Conservation (phyloP, 2,329 filamentous ascomycete genomes). For the Cordyceps pruinosa region DNA sequence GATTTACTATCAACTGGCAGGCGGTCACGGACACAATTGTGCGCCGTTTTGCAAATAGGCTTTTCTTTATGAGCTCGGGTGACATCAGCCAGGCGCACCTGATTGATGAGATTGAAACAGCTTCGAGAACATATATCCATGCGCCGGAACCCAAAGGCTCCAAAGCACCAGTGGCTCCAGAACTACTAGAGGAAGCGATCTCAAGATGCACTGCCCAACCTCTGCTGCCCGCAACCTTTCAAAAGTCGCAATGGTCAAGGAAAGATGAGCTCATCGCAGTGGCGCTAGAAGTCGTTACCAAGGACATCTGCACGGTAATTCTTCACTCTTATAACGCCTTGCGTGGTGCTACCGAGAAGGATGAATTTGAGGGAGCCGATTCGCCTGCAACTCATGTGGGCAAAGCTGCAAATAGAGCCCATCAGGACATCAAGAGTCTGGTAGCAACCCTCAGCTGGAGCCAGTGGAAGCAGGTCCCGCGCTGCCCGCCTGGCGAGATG, state of each 20-base stretch:
- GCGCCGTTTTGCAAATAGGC: conserved; percentile 49
- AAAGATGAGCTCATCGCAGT: conserved; percentile 13
- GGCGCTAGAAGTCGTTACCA: conserved; percentile 5
- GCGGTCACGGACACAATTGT: conserved; percentile 58
- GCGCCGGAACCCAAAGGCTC: conserved; percentile 19
- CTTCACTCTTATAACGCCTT: conserved; percentile 10
- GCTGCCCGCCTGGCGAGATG: conserved; percentile 47
- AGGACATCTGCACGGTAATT: conserved; percentile 12
- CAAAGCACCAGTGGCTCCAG: conserved; percentile 2
- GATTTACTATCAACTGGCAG: conserved; percentile 54
- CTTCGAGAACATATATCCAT: conserved; percentile 39
- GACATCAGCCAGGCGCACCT: conserved; percentile 25
- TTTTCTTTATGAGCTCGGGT: conserved; percentile 34
- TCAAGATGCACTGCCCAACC: neutral
- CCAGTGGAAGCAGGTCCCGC: conserved; percentile 49
- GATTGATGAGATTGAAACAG: conserved; percentile 28
- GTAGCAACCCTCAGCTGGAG: conserved; percentile 50
- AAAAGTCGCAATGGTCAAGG: neutral
- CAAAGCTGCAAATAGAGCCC: conserved; percentile 16
- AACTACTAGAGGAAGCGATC: neutral
- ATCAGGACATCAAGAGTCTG: conserved; percentile 24
- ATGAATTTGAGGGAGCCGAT: neutral
- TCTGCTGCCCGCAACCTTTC: neutral
- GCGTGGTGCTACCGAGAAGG: neutral
- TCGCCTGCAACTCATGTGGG: conserved; percentile 2